Evolutionary conservation across 306 rosid genomes (phyloP).

Genomic region (Dicorynia guianensis): DNA sequence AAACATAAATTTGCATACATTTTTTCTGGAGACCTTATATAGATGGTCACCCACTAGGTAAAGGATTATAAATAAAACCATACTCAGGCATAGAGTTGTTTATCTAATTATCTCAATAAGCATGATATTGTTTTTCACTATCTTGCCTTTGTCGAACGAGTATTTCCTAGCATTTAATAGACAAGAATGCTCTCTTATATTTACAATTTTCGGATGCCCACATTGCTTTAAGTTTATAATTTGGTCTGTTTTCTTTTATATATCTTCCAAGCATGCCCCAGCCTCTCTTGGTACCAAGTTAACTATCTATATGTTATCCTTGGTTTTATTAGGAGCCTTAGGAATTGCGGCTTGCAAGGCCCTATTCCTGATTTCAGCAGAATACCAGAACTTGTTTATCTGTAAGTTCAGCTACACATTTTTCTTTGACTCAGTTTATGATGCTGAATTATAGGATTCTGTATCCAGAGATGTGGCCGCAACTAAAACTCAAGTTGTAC

Average conservation of each 20-base stretch:
- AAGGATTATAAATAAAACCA: slow-evolving; percentile 8
- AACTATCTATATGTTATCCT: slow-evolving; percentile 34
- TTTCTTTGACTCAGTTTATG: background rate
- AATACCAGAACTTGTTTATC: slow-evolving; percentile 60
- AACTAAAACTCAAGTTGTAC: slow-evolving; percentile 16
- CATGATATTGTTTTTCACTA: background rate
- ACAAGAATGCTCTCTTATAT: background rate
- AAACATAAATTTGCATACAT: background rate
- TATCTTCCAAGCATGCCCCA: no score
- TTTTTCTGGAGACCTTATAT: slow-evolving; percentile 1
- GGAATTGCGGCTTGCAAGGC: slow-evolving; percentile 86
- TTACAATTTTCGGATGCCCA: slow-evolving; percentile 9
- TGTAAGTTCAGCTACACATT: slow-evolving; percentile 62
- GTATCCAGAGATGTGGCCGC: slow-evolving; percentile 22
- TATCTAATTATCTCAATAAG: background rate
- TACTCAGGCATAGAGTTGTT: slow-evolving; percentile 3
- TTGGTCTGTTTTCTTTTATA: no score
- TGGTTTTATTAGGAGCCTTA: slow-evolving; percentile 73
- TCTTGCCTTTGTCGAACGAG: slow-evolving; percentile 19
- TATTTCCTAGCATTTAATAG: background rate
- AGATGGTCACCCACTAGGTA: background rate
- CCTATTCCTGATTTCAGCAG: slow-evolving; percentile 84
- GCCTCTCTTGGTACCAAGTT: background rate
- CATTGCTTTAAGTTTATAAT: background rate
- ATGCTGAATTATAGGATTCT: background rate